Base-by-base conservation (phyloP, 257 asterid species). In the Fraxinus cuspidata region DNA sequence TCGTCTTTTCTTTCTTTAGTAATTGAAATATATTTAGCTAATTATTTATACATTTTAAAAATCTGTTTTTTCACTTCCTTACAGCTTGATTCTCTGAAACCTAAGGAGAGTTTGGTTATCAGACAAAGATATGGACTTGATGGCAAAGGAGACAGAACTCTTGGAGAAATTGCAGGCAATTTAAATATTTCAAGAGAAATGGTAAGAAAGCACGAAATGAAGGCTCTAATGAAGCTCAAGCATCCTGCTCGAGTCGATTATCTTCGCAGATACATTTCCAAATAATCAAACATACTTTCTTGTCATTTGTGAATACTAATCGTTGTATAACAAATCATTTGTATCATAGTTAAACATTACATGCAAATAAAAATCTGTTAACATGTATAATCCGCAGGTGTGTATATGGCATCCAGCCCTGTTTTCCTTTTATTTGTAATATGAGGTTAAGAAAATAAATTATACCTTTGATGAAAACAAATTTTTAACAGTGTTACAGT, bases 151-250 rank as follows among this genome's bases (percentile, higher is more conserved):
- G 96, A 91, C 76, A 82, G 99, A 80, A 90, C 99, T 19, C 94
- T 95, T 2, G 99, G 99, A 72, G 98, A 95, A 84, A 93, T 95
- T 51, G 99, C 96, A 4, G 98, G 98, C 34, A 95, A 95, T 81
- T 84, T 95, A 38, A 95, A 93, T 74, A 93, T 95, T 67, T 92
- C 99, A 0, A 81, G 99, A 80, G 99, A 95, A 85, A 95, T 93
- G 99, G 99, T 93, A 11, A 72, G 99, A 53, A 95, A 95, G 86
- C 96, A 95, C 78, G 99, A 88, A 83, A 88, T 93, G 63, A 95
- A 95, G 91, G 98, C 97, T 75, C 88, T 95, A 44, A 93, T 95
- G 99, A 95, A 95, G 85, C 98, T 95, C 87, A 95, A 95, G 91
- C 97, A 90, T 88, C 97, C 97, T 44, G 81, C 97, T 81, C 91